Conservation (phyloP, 306 rosid species). For the Mimosa bimucronata region DNA sequence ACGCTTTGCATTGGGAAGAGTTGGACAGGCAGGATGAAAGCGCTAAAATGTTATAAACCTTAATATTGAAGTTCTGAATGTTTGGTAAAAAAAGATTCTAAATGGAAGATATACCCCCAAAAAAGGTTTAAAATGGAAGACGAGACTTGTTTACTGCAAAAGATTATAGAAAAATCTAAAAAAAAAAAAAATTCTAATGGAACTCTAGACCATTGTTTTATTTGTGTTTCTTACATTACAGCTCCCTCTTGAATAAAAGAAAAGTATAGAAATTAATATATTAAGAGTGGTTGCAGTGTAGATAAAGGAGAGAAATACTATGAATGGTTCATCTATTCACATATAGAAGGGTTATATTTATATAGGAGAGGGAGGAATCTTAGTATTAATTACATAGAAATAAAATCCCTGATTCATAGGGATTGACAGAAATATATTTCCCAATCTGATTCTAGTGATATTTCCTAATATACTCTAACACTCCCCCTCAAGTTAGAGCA, state of each 20-base stretch:
- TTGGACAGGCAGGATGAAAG: not conserved
- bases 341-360: no score
- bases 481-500: no score
- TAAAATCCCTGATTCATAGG: no score
- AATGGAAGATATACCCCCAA: not conserved
- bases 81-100: no score
- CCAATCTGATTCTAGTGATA: no score
- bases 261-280: not conserved
- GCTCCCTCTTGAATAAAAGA: not conserved
- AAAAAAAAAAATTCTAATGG: not conserved
- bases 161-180: slow-evolving; percentile 15
- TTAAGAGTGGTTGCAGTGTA: not conserved
- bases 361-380: no score
- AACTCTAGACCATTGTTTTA: not conserved
- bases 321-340: no score
- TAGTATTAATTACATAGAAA: no score
- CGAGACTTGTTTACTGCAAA: not conserved
- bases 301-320: no score
- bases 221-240: not conserved
- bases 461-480: no score
- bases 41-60: slow-evolving; percentile 3
- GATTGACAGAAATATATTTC: no score
- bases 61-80: slow-evolving; percentile 10
- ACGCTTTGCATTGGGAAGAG: slow-evolving; percentile 15
- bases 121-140: slow-evolving; percentile 14